phyloP scores from a whole-genome alignment of 2,329 filamentous ascomycete species.

The Aureobasidium leucospermi region DNA sequence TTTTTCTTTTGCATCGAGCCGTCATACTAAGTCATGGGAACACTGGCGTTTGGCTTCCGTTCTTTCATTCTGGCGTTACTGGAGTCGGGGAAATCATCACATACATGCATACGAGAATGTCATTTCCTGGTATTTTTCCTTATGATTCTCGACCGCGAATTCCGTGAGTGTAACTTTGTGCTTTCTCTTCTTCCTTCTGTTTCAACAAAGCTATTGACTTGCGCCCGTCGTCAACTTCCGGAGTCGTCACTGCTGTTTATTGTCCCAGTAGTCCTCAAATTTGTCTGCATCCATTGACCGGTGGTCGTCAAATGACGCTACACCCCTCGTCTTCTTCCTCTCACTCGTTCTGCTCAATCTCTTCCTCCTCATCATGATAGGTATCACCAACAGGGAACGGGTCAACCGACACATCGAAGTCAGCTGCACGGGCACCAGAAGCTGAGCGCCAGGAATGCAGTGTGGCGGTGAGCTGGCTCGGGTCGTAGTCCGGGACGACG shows the following conservation, averaged over 20 bases:
- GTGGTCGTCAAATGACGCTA: too few relatives aligned
- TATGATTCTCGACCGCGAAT: not conserved
- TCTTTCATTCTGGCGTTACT: not conserved
- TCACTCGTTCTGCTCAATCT: not conserved
- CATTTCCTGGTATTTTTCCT: not conserved
- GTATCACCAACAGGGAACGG: not conserved
- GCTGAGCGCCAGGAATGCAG: not conserved
- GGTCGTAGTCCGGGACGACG: not conserved
- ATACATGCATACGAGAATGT: not conserved
- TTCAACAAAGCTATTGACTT: not conserved
- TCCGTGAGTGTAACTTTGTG: not conserved
- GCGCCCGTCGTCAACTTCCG: not conserved
- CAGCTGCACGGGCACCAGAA: not conserved
- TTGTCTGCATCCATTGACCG: too few relatives aligned
- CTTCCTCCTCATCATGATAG: not conserved
- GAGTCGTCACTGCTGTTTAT: not conserved
- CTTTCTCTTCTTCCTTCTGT: not conserved
- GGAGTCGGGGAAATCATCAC: not conserved
- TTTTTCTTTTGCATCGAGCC: not conserved
- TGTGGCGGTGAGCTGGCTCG: not conserved
- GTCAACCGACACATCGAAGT: too few relatives aligned
- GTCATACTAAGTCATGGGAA: not conserved
- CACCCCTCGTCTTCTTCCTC: not conserved
- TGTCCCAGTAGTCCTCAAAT: too few relatives aligned
- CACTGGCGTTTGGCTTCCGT: not conserved